phyloP scores from a whole-genome alignment of 1,139 yeast species.

The Candida freyschussii region DNA sequence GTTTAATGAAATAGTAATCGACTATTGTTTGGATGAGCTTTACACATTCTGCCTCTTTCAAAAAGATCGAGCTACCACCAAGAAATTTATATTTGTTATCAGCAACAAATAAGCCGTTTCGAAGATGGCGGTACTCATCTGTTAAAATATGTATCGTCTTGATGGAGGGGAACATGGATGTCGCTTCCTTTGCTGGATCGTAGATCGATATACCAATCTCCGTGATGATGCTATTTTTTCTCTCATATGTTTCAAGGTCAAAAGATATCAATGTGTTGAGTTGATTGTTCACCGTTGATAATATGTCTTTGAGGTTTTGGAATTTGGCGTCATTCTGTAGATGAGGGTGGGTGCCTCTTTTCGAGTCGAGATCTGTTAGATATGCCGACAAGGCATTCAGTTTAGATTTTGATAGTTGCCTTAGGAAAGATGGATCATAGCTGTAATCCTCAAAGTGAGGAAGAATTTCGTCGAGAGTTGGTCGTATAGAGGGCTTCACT shows the following conservation, averaged over 20 bases:
- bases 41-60: constrained; percentile 34
- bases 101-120: constrained; percentile 59
- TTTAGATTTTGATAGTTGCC: constrained; percentile 7
- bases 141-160: constrained; percentile 54
- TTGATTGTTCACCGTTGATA: constrained; percentile 26
- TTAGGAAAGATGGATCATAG: constrained; percentile 2
- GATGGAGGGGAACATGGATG: constrained; percentile 28
- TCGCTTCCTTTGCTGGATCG: constrained; percentile 44
- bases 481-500: background rate
- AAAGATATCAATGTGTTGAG: constrained; percentile 44
- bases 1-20: constrained; percentile 34
- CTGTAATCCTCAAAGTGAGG: constrained; percentile 4
- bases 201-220: constrained; percentile 68
- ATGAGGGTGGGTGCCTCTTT: constrained; percentile 13
- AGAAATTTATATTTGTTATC: constrained; percentile 54
- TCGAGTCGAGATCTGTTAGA: constrained; percentile 3
- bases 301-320: constrained; percentile 9
- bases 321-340: constrained; percentile 9
- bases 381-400: constrained; percentile 6
- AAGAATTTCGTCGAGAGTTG: constrained; percentile 1
- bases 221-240: constrained; percentile 41
- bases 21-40: constrained; percentile 40
- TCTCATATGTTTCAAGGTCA: constrained; percentile 68
- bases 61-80: constrained; percentile 48
- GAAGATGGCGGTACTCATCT: constrained; percentile 40